phyloP scores from a whole-genome alignment of 306 rosid species.

The Cucumis cinereus region DNA sequence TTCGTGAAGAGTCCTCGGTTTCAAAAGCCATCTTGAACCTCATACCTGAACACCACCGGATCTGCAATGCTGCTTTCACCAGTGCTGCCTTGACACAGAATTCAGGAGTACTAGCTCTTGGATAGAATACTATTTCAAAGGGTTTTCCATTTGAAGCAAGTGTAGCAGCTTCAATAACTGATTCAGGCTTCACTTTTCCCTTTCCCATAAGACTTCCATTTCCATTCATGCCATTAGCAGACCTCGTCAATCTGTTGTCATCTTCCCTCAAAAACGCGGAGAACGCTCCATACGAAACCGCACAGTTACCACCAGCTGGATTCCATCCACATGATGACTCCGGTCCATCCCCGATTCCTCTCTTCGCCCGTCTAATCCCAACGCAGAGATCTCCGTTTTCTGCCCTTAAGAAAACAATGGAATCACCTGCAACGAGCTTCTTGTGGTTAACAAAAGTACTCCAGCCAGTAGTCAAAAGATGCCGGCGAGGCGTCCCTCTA shows the following conservation, averaged over 20 bases:
- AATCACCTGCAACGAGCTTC: constrained; percentile 87
- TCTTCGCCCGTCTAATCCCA: constrained; percentile 76
- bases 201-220: constrained; percentile 30
- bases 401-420: constrained; percentile 71
- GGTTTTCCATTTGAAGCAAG: constrained; percentile 64
- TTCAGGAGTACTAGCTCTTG: constrained; percentile 77
- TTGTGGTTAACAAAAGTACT: constrained; percentile 87
- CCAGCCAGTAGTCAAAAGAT: constrained; percentile 96
- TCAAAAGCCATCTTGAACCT: constrained; percentile 96
- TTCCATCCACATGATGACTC: constrained; percentile 67
- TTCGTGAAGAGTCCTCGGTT: constrained; percentile 77
- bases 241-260: constrained; percentile 35
- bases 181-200: constrained; percentile 62
- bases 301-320: constrained; percentile 49
- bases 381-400: constrained; percentile 83
- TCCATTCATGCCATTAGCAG: constrained; percentile 23
- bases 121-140: constrained; percentile 81
- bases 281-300: constrained; percentile 43
- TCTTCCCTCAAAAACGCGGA: constrained; percentile 45
- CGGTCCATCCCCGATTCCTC: constrained; percentile 54
- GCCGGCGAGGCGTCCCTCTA: constrained; percentile 89
- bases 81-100: constrained; percentile 70
- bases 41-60: constrained; percentile 68
- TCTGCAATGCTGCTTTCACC: constrained; percentile 59
- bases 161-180: constrained; percentile 58